phyloP scores from a whole-genome alignment of 176 grass and related monocot genomes.

The Oryza officinalis region DNA sequence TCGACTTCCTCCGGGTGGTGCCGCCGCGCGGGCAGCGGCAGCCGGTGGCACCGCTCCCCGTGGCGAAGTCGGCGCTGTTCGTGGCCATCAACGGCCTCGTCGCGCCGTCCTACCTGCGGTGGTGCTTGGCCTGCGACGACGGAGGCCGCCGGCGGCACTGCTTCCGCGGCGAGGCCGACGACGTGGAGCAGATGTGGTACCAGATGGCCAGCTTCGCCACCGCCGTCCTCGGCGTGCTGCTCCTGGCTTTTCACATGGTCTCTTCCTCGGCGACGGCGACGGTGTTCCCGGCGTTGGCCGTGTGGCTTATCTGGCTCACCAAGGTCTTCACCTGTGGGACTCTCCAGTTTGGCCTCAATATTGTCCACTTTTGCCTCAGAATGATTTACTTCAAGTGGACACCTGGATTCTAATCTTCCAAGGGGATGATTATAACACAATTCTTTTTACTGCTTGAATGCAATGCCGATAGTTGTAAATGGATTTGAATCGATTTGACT shows the following conservation, averaged over 20 bases:
- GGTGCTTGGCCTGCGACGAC: background rate
- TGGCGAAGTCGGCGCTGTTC: conserved; percentile 10
- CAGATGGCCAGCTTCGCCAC: conserved; percentile 16
- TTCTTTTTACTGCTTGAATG: no score
- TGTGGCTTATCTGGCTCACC: conserved; percentile 4
- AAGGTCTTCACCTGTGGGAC: conserved; percentile 2
- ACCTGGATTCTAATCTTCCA: background rate
- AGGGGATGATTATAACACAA: no score
- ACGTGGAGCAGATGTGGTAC: conserved; percentile 11
- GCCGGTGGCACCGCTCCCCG: background rate
- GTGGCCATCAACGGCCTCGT: conserved; percentile 28
- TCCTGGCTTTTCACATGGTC: conserved; percentile 12
- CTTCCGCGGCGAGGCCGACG: background rate
- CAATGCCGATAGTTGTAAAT: no score
- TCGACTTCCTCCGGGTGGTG: background rate
- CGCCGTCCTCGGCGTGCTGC: background rate
- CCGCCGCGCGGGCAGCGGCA: background rate
- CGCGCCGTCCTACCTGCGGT: background rate
- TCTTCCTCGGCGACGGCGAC: background rate
- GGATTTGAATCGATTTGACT: no score
- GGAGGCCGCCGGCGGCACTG: background rate
- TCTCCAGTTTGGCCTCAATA: conserved; percentile 3
- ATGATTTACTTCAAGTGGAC: background rate
- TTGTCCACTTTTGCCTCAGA: background rate
- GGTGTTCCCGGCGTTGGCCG: background rate